Evolutionary conservation across 2,329 filamentous ascomycete genomes (phyloP), one percentile per base, ranked within the genome.

Genomic region (Alternaria ventricosa): DNA sequence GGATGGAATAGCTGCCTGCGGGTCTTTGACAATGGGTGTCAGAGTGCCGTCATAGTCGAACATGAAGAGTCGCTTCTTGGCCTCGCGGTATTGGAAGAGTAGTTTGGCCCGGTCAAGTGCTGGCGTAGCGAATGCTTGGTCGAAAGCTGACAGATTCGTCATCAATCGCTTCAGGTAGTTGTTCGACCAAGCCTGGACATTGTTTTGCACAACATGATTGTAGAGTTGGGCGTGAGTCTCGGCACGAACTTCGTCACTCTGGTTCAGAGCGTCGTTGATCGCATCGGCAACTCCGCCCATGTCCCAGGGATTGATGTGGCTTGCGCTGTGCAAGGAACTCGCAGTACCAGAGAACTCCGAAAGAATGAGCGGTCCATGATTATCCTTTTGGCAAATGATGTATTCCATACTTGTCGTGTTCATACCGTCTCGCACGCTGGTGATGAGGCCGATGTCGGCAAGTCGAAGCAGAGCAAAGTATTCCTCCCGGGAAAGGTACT

Each of bases 41-140:
- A 99, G 87, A 0, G 96, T 99, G 51, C 96, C 96, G 78, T 99
- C 96, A 75, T 99, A 99, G 82, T 99, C 96, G 77, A 98, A 97
- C 92, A 99, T 95, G 84, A 98, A 97, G 4, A 99, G 85, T 11
- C 96, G 89, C 81, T 92, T 93, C 66, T 87, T 87, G 4, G 93
- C 89, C 43, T 87, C 84, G 64, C 89, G 88, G 80, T 97, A 98
- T 64, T 90, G 90, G 58, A 86, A 83, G 41, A 97, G 84, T 69
- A 97, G 81, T 66, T 88, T 85, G 4, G 89, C 85, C 36, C 90
- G 89, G 77, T 98, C 94, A 20, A 98, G 87, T 2, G 91, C 86
- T 0, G 95, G 95, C 1, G 95, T 98, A 4, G 90, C 88, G 61
- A 91, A 88, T 11, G 89, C 87, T 64, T 91, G 89, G 69, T 91